Conservation (phyloP, 2,329 filamentous ascomycete species). For the Verticillium dahliae region DNA sequence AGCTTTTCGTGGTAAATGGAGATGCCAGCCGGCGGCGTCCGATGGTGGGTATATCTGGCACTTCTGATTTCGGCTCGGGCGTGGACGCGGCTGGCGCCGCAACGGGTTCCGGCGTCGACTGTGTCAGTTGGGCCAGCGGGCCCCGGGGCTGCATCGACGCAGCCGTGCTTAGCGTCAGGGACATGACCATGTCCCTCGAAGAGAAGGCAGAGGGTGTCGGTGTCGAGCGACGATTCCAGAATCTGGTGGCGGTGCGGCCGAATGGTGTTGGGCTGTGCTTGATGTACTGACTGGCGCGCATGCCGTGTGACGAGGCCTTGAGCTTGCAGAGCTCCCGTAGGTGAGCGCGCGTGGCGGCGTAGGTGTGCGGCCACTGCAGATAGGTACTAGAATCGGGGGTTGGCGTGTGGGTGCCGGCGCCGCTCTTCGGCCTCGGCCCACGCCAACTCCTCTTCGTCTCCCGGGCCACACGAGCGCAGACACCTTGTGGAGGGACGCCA, state of each 20-base stretch:
- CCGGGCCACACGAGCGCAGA: conserved; percentile 58
- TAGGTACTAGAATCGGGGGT: conserved; percentile 43
- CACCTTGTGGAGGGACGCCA: conserved; percentile 57
- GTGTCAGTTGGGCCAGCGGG: conserved; percentile 53
- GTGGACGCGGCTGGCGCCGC: conserved; percentile 11
- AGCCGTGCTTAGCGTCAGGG: conserved; percentile 55
- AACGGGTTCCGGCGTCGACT: conserved; percentile 25
- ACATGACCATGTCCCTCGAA: conserved; percentile 56
- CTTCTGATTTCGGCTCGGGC: not conserved
- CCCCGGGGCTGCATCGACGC: conserved; percentile 59
- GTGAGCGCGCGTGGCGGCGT: conserved; percentile 54
- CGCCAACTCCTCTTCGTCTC: conserved; percentile 63
- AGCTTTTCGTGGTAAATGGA: conserved; percentile 51
- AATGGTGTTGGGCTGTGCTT: conserved; percentile 51
- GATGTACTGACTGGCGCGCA: conserved; percentile 37
- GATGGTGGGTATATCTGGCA: conserved; percentile 11
- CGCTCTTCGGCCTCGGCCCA: conserved; percentile 48
- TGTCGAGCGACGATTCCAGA: conserved; percentile 41
- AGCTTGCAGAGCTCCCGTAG: conserved; percentile 56
- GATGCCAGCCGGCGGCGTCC: conserved; percentile 40
- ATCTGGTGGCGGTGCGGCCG: conserved; percentile 40
- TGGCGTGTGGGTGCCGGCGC: conserved; percentile 50
- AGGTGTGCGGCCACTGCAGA: conserved; percentile 58
- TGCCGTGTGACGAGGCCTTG: conserved; percentile 38
- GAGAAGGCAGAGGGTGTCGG: conserved; percentile 47